Evolutionary conservation across 1,284 basidiomycete species (phyloP).

Genomic region (Ceratobasidium sp.): DNA sequence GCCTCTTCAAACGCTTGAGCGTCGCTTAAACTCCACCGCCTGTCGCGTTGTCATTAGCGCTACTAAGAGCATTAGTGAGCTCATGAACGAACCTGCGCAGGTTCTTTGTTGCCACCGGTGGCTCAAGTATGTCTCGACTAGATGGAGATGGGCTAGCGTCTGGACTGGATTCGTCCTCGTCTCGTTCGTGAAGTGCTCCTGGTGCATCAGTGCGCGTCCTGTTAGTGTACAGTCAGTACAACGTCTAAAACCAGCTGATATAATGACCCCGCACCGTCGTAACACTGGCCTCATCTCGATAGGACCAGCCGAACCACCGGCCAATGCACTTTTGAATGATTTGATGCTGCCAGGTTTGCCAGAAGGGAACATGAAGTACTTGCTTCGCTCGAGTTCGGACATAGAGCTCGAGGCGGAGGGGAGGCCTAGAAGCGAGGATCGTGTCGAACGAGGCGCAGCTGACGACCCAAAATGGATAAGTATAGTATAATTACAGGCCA

Average conservation of each 20-base stretch:
- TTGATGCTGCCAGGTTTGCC: conserved; percentile 31
- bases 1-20: conserved; percentile 30
- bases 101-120: not conserved
- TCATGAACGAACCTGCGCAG: conserved; percentile 10
- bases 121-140: conserved; percentile 3
- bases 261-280: conserved; percentile 18
- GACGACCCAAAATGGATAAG: not conserved
- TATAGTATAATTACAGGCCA: not conserved
- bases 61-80: too few species aligned
- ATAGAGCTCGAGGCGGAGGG: conserved; percentile 41
- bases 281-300: conserved; percentile 25
- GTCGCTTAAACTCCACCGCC: conserved; percentile 46
- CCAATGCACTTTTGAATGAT: conserved; percentile 34
- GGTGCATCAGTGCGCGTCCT: conserved; percentile 38
- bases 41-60: not conserved
- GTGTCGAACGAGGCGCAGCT: conserved; percentile 24
- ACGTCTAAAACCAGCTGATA: not conserved
- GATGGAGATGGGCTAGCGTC: conserved; percentile 10
- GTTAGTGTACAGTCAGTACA: not conserved
- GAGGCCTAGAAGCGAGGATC: conserved; percentile 26
- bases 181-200: conserved; percentile 26
- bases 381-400: conserved; percentile 33
- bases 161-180: conserved; percentile 35
- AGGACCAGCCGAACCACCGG: not conserved
- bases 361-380: conserved; percentile 19